Conservation (phyloP, 345 rosid species). For the Odontarrhena argentea region DNA sequence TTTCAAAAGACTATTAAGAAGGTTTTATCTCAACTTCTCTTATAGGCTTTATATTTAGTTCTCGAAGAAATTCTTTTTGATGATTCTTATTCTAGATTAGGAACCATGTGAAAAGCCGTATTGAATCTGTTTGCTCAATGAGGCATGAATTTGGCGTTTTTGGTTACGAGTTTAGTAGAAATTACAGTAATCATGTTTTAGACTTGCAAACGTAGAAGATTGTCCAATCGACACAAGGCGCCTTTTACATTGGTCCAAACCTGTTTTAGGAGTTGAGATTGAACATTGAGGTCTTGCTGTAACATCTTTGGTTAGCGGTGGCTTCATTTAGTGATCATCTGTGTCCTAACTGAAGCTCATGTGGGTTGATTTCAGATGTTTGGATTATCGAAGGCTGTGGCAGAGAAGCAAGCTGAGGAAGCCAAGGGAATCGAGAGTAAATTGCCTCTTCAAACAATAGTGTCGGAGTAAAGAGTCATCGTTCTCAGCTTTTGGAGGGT, state of each 20-base stretch:
- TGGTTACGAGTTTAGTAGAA: neutral
- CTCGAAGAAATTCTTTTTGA: neutral
- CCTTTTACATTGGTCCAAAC: neutral
- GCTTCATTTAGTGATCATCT: constrained; percentile 3
- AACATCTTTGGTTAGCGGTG: neutral
- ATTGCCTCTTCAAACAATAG: constrained; percentile 59
- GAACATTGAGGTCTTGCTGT: neutral
- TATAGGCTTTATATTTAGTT: neutral
- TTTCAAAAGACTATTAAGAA: constrained; percentile 74
- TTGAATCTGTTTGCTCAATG: neutral
- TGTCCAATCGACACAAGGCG: neutral
- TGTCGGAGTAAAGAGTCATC: constrained; percentile 44
- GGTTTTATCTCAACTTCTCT: constrained; percentile 45
- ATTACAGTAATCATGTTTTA: neutral
- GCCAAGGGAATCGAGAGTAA: constrained; percentile 65
- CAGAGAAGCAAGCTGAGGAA: constrained; percentile 60
- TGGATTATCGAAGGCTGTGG: constrained; percentile 75
- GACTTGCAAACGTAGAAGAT: neutral
- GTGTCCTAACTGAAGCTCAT: constrained; percentile 13
- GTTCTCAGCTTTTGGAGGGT: neutral
- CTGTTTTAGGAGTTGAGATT: neutral
- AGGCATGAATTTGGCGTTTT: neutral
- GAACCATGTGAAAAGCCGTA: neutral
- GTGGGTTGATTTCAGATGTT: constrained; percentile 63
- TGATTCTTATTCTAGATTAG: neutral